Percentiles rank a stretch among this genome's conserved stretches.
phyloP scores from a whole-genome alignment of 768 basidiomycete species.

The Lentinula boryana region DNA sequence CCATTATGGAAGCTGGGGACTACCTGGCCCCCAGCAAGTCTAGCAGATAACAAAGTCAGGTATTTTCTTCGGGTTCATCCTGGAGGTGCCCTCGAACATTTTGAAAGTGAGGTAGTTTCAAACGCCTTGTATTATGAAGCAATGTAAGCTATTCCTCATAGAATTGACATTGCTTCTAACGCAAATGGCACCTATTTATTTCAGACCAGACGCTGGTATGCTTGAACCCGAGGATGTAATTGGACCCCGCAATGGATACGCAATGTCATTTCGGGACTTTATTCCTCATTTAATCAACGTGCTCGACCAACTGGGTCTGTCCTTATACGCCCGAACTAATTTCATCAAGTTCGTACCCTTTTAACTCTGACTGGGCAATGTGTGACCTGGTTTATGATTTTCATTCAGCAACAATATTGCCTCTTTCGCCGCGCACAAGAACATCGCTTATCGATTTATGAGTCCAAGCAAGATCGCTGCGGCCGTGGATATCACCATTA shows the following conservation, averaged over 20 bases:
- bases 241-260: constrained; percentile 77
- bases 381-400: neutral
- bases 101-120: constrained; percentile 73
- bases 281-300: constrained; percentile 76
- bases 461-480: constrained; percentile 73
- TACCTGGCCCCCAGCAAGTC: constrained; percentile 69
- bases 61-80: constrained; percentile 81
- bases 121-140: constrained; percentile 86
- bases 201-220: constrained; percentile 74
- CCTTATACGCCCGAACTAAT: constrained; percentile 72
- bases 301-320: constrained; percentile 82
- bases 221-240: constrained; percentile 77
- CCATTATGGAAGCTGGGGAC: constrained; percentile 68
- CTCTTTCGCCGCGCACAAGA: constrained; percentile 69
- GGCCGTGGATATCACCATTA: constrained; percentile 85
- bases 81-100: constrained; percentile 82
- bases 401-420: constrained; percentile 64
- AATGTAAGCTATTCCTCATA: constrained; percentile 42
- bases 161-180: neutral
- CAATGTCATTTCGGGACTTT: constrained; percentile 79
- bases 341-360: constrained; percentile 59
- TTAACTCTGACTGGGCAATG: neutral
- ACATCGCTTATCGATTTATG: constrained; percentile 88
- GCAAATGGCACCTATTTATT: neutral
- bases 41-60: constrained; percentile 69